These are phyloP conservation scores for Melastoma candidum DNA, from an alignment of 441 rosid genomes.

Conservation along the genomic window DNA sequence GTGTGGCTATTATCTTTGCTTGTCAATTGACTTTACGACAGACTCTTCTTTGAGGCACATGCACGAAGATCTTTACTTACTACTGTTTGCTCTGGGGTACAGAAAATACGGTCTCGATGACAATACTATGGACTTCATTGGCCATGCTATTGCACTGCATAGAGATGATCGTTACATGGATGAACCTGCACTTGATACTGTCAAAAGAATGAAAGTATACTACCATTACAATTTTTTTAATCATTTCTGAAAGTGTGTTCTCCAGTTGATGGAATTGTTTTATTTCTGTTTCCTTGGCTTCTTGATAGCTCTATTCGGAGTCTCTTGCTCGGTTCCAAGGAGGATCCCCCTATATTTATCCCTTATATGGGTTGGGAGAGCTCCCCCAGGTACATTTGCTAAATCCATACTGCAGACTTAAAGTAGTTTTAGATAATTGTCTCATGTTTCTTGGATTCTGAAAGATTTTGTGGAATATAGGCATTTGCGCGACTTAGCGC, in stretches of 20 bases:
- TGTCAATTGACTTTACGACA: no score
- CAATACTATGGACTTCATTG: slow-evolving; percentile 80
- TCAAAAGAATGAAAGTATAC: slow-evolving; percentile 80
- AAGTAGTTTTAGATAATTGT: neutral
- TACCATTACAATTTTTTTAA: no score
- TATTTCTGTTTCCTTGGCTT: slow-evolving; percentile 2
- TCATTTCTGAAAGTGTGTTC: no score
- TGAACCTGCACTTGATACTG: slow-evolving; percentile 84
- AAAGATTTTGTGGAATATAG: slow-evolving; percentile 21
- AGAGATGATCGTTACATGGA: slow-evolving; percentile 61
- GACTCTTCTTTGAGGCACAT: neutral
- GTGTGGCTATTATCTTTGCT: no score
- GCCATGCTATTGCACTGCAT: slow-evolving; percentile 87
- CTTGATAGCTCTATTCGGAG: slow-evolving; percentile 58
- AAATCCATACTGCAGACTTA: neutral
- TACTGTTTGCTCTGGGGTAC: slow-evolving; percentile 14
- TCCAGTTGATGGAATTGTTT: neutral
- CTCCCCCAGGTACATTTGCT: slow-evolving; percentile 60
- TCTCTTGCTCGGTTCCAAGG: slow-evolving; percentile 84
- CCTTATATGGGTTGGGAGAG: slow-evolving; percentile 88
- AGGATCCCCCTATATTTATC: slow-evolving; percentile 86
- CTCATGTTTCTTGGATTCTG: slow-evolving; percentile 1
- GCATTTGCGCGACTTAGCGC: slow-evolving; percentile 95
- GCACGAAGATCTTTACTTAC: neutral
- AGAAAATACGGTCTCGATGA: slow-evolving; percentile 92